Evolutionary conservation across 2,329 filamentous ascomycete genomes (phyloP).

Genomic region (Paradendryphiella salina): DNA sequence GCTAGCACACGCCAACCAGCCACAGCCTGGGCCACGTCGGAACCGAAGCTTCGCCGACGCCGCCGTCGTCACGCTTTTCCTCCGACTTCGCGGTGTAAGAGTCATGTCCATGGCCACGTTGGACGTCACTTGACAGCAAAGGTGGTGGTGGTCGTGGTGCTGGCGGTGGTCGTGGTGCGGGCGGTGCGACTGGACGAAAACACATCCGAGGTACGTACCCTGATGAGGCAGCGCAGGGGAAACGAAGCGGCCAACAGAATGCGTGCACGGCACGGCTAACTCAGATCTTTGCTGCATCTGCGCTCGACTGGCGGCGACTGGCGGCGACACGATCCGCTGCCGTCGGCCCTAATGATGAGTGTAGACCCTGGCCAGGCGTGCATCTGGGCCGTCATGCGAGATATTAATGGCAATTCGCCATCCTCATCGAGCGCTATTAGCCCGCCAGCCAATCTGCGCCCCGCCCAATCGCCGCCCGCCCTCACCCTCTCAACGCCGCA

Average conservation of each 20-base stretch:
- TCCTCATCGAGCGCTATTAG: slow-evolving; percentile 35
- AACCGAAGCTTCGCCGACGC: slow-evolving; percentile 21
- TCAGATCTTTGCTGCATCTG: slow-evolving; percentile 32
- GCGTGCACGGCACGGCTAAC: slow-evolving; percentile 29
- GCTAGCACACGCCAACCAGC: slow-evolving; percentile 15
- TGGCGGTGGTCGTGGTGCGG: background rate
- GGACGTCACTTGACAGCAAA: background rate
- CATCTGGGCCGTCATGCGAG: slow-evolving; percentile 17
- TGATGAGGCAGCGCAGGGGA: slow-evolving; percentile 13
- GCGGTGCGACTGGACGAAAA: slow-evolving; percentile 16
- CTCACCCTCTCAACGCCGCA: slow-evolving; percentile 32
- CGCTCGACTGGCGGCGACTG: slow-evolving; percentile 21
- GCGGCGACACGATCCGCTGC: slow-evolving; percentile 31
- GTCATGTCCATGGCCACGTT: slow-evolving; percentile 11
- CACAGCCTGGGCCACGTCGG: slow-evolving; percentile 12
- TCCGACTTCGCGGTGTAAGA: slow-evolving; percentile 13
- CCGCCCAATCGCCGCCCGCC: slow-evolving; percentile 38
- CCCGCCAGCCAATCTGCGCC: slow-evolving; percentile 15
- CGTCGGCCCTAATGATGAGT: slow-evolving; percentile 21
- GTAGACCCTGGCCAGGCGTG: slow-evolving; percentile 25
- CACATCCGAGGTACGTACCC: slow-evolving; percentile 11
- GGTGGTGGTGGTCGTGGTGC: slow-evolving; percentile 9
- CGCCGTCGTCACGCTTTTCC: too few relatives aligned
- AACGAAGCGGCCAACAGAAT: slow-evolving; percentile 10
- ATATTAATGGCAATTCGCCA: slow-evolving; percentile 42